These are phyloP conservation scores for Teunomyces aglyptinius DNA, from an alignment of 805 yeast genomes.

Conservation along the genomic window DNA sequence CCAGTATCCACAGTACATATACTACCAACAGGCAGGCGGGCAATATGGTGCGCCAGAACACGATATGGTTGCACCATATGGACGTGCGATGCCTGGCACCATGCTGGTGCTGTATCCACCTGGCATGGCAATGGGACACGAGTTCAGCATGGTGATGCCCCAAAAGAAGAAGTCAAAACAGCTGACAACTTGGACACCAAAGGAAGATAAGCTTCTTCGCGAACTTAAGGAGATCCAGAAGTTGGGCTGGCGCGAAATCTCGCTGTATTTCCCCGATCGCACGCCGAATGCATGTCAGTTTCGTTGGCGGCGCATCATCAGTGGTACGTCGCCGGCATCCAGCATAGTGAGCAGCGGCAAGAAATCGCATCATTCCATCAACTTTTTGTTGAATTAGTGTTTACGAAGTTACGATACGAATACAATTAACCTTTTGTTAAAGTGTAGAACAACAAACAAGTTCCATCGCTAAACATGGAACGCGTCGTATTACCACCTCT, in stretches of 20 bases:
- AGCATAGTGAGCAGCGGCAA: slow-evolving; percentile 8
- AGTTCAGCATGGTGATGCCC: background rate
- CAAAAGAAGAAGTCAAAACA: slow-evolving; percentile 27
- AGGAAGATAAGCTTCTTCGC: slow-evolving; percentile 68
- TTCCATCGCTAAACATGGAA: no score
- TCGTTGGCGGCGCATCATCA: slow-evolving; percentile 72
- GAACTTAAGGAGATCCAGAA: slow-evolving; percentile 79
- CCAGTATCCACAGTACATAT: background rate
- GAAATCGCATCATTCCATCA: slow-evolving; percentile 28
- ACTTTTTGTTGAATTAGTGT: slow-evolving; percentile 23
- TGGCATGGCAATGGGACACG: slow-evolving; percentile 4
- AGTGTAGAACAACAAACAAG: background rate
- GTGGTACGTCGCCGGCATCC: slow-evolving; percentile 22
- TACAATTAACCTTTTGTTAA: background rate
- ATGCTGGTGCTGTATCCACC: slow-evolving; percentile 3
- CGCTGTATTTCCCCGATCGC: slow-evolving; percentile 71
- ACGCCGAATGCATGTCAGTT: slow-evolving; percentile 65
- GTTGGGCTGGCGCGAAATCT: slow-evolving; percentile 87
- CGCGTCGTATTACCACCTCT: no score
- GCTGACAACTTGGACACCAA: slow-evolving; percentile 67
- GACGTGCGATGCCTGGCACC: background rate
- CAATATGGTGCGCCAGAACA: background rate
- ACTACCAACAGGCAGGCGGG: slow-evolving; percentile 1
- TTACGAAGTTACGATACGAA: background rate
- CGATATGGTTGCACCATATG: background rate